phyloP scores from a whole-genome alignment of 345 rosid genomes.

The Salix viminalis region DNA sequence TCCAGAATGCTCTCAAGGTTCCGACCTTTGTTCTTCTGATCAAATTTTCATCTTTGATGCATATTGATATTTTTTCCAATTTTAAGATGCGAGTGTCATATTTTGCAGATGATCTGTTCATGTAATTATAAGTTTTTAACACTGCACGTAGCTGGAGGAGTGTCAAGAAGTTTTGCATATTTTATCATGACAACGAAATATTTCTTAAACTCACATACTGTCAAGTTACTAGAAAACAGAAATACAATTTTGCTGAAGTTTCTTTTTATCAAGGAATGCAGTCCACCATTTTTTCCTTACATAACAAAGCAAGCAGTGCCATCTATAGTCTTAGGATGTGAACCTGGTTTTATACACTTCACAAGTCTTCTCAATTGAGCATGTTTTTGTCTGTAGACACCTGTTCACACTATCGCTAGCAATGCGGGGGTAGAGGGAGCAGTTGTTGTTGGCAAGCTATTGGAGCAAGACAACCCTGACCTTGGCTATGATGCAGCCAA shows the following conservation, averaged over 20 bases:
- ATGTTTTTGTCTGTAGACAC: constrained; percentile 26
- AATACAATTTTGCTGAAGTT: too few species aligned
- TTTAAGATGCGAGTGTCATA: background rate
- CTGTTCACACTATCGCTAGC: constrained; percentile 31
- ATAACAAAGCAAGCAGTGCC: background rate
- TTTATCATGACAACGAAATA: too few species aligned
- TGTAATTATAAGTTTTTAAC: too few species aligned
- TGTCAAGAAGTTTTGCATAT: too few species aligned
- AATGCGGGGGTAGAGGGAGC: constrained; percentile 49
- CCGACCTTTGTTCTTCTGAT: background rate
- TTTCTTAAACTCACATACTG: too few species aligned
- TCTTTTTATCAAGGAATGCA: too few species aligned
- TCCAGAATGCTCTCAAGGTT: constrained; percentile 31
- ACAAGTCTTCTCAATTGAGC: background rate
- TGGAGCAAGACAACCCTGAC: constrained; percentile 39
- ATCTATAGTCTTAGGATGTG: background rate
- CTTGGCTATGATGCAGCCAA: constrained; percentile 52
- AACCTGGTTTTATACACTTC: background rate
- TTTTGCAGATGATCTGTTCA: too few species aligned
- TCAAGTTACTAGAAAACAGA: too few species aligned
- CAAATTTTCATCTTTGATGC: background rate
- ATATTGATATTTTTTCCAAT: background rate
- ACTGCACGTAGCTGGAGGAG: too few species aligned
- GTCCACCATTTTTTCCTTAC: background rate
- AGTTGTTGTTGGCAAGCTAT: constrained; percentile 41